phyloP scores from a whole-genome alignment of 345 rosid genomes.

The Geranium brycei region DNA sequence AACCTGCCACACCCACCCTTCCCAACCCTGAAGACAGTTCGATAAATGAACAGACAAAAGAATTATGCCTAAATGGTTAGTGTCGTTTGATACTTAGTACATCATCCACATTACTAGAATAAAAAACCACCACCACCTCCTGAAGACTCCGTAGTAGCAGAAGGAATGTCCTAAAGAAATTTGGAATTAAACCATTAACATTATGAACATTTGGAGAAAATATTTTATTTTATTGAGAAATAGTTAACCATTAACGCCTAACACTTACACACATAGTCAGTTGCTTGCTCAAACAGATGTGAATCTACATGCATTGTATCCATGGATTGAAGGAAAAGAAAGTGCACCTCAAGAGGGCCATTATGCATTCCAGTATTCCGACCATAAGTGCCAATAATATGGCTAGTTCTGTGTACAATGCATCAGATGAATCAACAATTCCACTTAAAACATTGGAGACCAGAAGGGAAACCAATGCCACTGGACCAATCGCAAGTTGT shows the following conservation, averaged over 20 bases:
- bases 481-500: conserved; percentile 98
- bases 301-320: background rate
- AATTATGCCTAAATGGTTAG: background rate
- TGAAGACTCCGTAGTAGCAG: too few relatives aligned
- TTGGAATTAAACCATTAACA: background rate
- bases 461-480: conserved; percentile 93
- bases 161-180: background rate
- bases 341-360: conserved; percentile 86
- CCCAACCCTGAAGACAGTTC: background rate
- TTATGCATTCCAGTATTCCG: conserved; percentile 77
- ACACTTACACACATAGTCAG: background rate
- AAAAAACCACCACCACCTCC: background rate
- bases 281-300: background rate
- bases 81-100: too few relatives aligned
- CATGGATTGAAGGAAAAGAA: conserved; percentile 5
- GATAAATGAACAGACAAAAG: too few relatives aligned
- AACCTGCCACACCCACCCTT: background rate
- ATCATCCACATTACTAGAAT: background rate
- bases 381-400: conserved; percentile 86
- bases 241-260: background rate
- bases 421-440: conserved; percentile 55
- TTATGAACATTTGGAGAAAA: background rate
- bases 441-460: conserved; percentile 76
- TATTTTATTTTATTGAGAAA: background rate
- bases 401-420: conserved; percentile 77